Conservation (phyloP, 108 stramenopile species). For the Nitzschia palea region DNA sequence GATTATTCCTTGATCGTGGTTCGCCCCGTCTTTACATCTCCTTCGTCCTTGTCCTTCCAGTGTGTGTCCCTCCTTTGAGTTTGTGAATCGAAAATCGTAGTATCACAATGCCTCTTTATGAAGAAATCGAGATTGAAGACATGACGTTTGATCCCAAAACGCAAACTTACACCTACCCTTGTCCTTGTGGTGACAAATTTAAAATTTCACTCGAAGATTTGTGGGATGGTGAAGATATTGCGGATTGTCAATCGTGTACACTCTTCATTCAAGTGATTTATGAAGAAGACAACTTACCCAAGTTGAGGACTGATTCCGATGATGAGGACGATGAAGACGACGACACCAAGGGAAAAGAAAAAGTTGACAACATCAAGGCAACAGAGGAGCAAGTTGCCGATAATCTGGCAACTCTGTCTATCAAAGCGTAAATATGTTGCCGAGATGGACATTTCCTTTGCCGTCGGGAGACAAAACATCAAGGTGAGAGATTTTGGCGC, state of each 20-base stretch:
- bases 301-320: slow-evolving; percentile 18
- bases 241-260: slow-evolving; percentile 95
- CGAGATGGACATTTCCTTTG: background rate
- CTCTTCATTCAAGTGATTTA: slow-evolving; percentile 91
- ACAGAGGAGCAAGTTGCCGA: background rate
- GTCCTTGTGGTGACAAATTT: slow-evolving; percentile 97
- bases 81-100: too few relatives aligned
- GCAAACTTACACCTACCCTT: slow-evolving; percentile 90
- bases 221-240: slow-evolving; percentile 96
- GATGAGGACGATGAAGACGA: slow-evolving; percentile 18
- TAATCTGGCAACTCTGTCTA: slow-evolving; percentile 7
- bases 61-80: too few relatives aligned
- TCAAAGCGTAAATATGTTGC: too few relatives aligned
- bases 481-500: slow-evolving; percentile 2
- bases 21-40: too few relatives aligned
- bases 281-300: slow-evolving; percentile 87
- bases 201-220: slow-evolving; percentile 90
- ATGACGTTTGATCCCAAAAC: slow-evolving; percentile 85
- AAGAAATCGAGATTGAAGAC: slow-evolving; percentile 96
- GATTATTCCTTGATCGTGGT: too few relatives aligned
- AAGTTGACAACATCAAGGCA: background rate
- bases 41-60: too few relatives aligned
- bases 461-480: background rate
- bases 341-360: background rate
- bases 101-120: slow-evolving; percentile 86